Evolutionary conservation across 768 basidiomycete genomes (phyloP), one percentile per base, ranked within the genome.

Genomic region (Termitomyces sp.): DNA sequence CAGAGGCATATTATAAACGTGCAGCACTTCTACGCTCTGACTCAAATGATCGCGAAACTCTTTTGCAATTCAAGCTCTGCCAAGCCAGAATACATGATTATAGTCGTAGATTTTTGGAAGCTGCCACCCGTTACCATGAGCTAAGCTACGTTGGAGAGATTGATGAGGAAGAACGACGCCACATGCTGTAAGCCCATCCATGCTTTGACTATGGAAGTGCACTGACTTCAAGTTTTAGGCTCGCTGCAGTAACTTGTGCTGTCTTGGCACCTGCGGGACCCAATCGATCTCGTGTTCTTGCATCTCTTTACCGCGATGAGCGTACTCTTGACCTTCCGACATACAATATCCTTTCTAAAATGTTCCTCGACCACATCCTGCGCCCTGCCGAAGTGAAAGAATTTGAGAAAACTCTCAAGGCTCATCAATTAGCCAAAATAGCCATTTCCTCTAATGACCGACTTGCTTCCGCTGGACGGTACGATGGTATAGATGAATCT

Each of bases 331-430:
- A 90, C 24, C 84, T 96, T 3, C 81, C 87, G 7, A 87, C 89
- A 13, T 88, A 87, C 76, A 90, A 91, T 67, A 94, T 99, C 69
- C 84, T 99, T 26, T 87, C 90, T 37, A 98, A 98, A 70, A 98
- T 98, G 96, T 94, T 97, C 74, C 86, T 98, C 61, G 97, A 98
- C 68, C 94, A 94, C 63, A 98, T 99, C 68, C 83, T 99, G 51
- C 89, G 94, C 45, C 81, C 94, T 1, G 78, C 83, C 46, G 96
- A 99, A 74, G 83, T 98, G 55, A 86, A 90, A 68, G 87, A 87
- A 49, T 99, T 99, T 68, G 92, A 95, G 70, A 79, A 79, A 45
- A 88, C 86, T 3, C 83, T 99, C 53, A 89, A 90, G 64, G 84
- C 89, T 16, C 97, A 99, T 74, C 97, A 99, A 70, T 82, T 97